Conservation (phyloP, 345 rosid species). For the Carallia pectinifolia region DNA sequence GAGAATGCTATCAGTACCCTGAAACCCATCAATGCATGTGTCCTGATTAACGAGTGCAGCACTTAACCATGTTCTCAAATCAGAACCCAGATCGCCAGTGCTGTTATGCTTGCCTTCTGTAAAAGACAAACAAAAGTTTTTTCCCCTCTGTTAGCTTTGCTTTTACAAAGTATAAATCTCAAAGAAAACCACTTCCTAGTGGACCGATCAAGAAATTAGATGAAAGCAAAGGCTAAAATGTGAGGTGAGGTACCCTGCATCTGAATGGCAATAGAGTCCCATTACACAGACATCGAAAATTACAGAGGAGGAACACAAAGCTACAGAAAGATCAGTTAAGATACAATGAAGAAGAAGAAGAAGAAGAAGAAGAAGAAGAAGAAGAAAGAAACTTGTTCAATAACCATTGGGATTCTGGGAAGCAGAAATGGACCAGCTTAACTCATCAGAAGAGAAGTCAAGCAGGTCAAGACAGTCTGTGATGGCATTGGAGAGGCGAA, state of each 20-base stretch:
- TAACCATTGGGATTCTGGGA: conserved; percentile 53
- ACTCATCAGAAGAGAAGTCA: conserved; percentile 54
- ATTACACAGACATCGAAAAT: too few species aligned
- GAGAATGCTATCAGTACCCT: conserved; percentile 23
- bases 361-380: neutral
- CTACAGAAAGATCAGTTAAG: too few species aligned
- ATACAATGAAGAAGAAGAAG: neutral
- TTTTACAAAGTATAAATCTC: too few species aligned
- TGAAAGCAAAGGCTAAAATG: neutral
- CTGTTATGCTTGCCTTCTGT: conserved; percentile 22
- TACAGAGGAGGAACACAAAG: too few species aligned
- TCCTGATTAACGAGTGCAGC: conserved; percentile 32
- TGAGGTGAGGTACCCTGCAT: conserved; percentile 14
- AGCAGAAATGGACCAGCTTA: conserved; percentile 58
- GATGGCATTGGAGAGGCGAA: conserved; percentile 36
- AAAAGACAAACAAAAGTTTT: neutral
- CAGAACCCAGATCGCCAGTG: conserved; percentile 26
- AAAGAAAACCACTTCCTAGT: too few species aligned
- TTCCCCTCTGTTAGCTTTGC: neutral
- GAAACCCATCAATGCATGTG: conserved; percentile 34
- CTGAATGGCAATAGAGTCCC: neutral
- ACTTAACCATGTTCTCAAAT: conserved; percentile 35
- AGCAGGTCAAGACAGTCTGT: conserved; percentile 69
- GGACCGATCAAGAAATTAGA: too few species aligned
- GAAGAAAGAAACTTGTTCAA: too few species aligned